Evolutionary conservation across 192 early-diverging fungal genomes (phyloP).

Genomic region (Piromyces sp.): DNA sequence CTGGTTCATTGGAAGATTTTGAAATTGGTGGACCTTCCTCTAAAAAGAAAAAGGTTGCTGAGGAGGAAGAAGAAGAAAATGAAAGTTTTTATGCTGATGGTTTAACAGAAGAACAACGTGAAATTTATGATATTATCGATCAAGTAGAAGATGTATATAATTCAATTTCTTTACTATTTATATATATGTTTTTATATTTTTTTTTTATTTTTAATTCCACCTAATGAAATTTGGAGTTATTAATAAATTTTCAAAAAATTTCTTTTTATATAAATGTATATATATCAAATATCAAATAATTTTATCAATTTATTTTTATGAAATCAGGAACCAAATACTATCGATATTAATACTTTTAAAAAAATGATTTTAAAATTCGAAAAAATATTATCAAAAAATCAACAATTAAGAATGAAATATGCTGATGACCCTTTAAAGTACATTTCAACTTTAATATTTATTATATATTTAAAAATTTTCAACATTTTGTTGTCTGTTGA

Average conservation of each 20-base stretch:
- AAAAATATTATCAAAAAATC: conserved; percentile 71
- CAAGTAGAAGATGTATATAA: conserved; percentile 39
- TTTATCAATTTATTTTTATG: too few relatives aligned
- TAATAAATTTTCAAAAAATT: too few relatives aligned
- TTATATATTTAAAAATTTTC: too few relatives aligned
- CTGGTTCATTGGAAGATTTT: neutral
- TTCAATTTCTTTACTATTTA: too few relatives aligned
- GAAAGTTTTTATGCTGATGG: conserved; percentile 74
- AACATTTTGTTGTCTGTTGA: too few relatives aligned
- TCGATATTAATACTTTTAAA: conserved; percentile 51
- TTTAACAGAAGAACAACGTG: conserved; percentile 53
- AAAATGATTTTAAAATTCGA: conserved; percentile 68
- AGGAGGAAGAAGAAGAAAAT: conserved; percentile 28
- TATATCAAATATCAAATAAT: too few relatives aligned
- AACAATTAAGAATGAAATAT: conserved; percentile 66
- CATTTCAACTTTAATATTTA: neutral
- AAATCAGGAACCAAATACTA: conserved; percentile 25
- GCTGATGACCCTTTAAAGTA: conserved; percentile 46
- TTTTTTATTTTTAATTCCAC: too few relatives aligned
- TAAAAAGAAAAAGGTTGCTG: neutral
- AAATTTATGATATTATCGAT: conserved; percentile 68
- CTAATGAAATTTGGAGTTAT: too few relatives aligned
- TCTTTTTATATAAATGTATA: too few relatives aligned
- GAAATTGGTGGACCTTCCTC: neutral
- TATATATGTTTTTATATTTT: too few relatives aligned